Evolutionary conservation across 805 yeast species (phyloP).

Genomic region (Wickerhamiella nectarea): DNA sequence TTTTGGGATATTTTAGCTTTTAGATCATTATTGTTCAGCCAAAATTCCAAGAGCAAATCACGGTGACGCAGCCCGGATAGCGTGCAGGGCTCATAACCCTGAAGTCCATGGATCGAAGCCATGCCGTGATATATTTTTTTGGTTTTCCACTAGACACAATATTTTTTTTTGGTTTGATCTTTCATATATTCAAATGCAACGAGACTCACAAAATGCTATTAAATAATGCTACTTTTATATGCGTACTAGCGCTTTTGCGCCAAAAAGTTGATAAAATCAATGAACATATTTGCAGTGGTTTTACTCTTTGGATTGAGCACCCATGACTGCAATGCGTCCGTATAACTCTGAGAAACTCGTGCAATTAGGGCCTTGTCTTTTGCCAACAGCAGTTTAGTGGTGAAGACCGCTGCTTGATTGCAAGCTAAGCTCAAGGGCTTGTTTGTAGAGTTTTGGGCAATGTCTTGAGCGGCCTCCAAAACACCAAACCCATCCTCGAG

Average conservation of each 20-base stretch:
- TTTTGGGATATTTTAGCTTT: neutral
- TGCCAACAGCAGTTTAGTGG: slow-evolving; percentile 41
- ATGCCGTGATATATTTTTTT: slow-evolving; percentile 53
- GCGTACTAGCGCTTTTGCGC: slow-evolving; percentile 30
- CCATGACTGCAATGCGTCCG: slow-evolving; percentile 48
- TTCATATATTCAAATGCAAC: neutral
- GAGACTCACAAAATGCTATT: neutral
- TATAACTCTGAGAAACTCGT: slow-evolving; percentile 42
- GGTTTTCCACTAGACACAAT: slow-evolving; percentile 68
- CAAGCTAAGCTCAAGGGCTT: slow-evolving; percentile 43
- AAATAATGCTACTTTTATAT: neutral
- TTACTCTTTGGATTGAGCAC: slow-evolving; percentile 34
- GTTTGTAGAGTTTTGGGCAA: slow-evolving; percentile 32
- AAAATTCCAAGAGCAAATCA: neutral
- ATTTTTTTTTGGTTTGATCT: slow-evolving; percentile 48
- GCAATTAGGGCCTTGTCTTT: slow-evolving; percentile 24
- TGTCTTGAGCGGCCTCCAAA: slow-evolving; percentile 26
- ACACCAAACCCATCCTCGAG: slow-evolving; percentile 18
- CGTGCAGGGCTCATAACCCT: slow-evolving; percentile 96
- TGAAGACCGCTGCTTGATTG: slow-evolving; percentile 50
- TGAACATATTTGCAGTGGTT: slow-evolving; percentile 43
- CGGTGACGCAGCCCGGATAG: slow-evolving; percentile 37
- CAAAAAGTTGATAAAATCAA: slow-evolving; percentile 71
- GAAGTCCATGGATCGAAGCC: slow-evolving; percentile 90
- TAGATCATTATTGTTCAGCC: neutral